Evolutionary conservation across 352 stramenopile species (phyloP).

Genomic region (Pythium diclinum): DNA sequence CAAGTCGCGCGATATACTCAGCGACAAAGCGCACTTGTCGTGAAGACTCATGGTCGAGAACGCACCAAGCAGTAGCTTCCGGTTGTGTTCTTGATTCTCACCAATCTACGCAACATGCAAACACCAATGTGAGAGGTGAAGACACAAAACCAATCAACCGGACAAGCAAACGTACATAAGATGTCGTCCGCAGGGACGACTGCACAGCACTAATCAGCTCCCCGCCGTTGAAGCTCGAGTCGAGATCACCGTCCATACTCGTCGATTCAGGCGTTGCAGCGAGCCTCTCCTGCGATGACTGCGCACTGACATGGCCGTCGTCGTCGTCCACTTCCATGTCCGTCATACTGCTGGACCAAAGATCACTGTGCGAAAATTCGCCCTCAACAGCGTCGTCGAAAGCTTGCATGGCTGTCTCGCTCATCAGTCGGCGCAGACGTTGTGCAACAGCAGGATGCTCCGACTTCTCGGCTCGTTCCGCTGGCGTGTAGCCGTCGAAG

Average conservation of each 20-base stretch:
- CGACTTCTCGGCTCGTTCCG: slow-evolving; percentile 79
- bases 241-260: slow-evolving; percentile 18
- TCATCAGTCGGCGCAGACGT: slow-evolving; percentile 47
- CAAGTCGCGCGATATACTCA: slow-evolving; percentile 73
- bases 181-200: slow-evolving; percentile 15
- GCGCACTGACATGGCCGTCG: slow-evolving; percentile 1
- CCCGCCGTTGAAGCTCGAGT: not conserved
- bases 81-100: slow-evolving; percentile 80
- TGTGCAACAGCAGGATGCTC: slow-evolving; percentile 46
- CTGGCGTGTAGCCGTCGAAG: slow-evolving; percentile 68
- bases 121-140: slow-evolving; percentile 4
- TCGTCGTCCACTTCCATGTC: slow-evolving; percentile 29
- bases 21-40: slow-evolving; percentile 81
- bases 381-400: slow-evolving; percentile 7
- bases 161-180: slow-evolving; percentile 41
- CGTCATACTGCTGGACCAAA: slow-evolving; percentile 11
- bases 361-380: slow-evolving; percentile 9
- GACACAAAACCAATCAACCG: not conserved
- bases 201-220: not conserved
- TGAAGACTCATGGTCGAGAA: slow-evolving; percentile 89
- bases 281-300: slow-evolving; percentile 15
- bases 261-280: slow-evolving; percentile 10
- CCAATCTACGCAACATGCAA: slow-evolving; percentile 34
- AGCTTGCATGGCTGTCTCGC: not conserved
- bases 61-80: slow-evolving; percentile 74